Conservation (phyloP, 2,329 filamentous ascomycete genomes). For the Colletotrichum euphorbiae region DNA sequence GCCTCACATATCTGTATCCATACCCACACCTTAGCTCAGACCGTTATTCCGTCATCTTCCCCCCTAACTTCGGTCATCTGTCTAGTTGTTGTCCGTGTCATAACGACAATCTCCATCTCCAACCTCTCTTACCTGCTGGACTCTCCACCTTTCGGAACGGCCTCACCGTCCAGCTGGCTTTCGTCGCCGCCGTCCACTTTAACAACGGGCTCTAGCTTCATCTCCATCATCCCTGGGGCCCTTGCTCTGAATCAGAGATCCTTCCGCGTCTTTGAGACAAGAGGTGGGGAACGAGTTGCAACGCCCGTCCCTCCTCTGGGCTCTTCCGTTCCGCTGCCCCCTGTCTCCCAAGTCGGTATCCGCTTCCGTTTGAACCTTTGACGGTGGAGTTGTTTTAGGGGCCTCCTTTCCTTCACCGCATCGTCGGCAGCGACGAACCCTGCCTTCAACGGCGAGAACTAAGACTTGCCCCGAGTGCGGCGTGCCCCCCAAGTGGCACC, state of each 20-base stretch:
- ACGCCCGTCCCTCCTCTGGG: conserved; percentile 22
- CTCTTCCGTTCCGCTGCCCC: conserved; percentile 17
- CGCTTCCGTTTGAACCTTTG: conserved; percentile 29
- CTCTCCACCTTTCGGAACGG: conserved; percentile 13
- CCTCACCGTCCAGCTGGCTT: conserved; percentile 16
- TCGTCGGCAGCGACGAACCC: conserved; percentile 31
- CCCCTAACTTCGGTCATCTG: conserved; percentile 1
- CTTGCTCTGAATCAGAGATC: conserved; percentile 12
- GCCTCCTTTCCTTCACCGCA: conserved; percentile 37
- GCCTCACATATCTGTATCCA: conserved; percentile 1
- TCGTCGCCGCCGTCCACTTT: conserved; percentile 31
- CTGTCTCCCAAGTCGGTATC: conserved; percentile 36
- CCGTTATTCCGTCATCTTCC: conserved; percentile 15
- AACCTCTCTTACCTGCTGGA: conserved; percentile 5
- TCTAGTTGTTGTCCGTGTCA: neutral
- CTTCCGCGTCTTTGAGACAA: neutral
- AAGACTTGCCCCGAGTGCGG: conserved; percentile 16
- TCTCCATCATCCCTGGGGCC: conserved; percentile 4
- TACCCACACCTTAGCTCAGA: conserved; percentile 5
- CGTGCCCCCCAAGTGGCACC: conserved; percentile 26
- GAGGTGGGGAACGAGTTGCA: conserved; percentile 20
- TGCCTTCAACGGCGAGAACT: conserved; percentile 17
- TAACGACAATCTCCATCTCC: conserved; percentile 17
- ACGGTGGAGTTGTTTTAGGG: conserved; percentile 36
- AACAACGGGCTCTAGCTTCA: conserved; percentile 9